A percentile compares a stretch with the other conserved stretches of the same genome.
These are phyloP conservation scores for Acer negundo DNA, from an alignment of 345 rosid genomes.

Conservation along the genomic window DNA sequence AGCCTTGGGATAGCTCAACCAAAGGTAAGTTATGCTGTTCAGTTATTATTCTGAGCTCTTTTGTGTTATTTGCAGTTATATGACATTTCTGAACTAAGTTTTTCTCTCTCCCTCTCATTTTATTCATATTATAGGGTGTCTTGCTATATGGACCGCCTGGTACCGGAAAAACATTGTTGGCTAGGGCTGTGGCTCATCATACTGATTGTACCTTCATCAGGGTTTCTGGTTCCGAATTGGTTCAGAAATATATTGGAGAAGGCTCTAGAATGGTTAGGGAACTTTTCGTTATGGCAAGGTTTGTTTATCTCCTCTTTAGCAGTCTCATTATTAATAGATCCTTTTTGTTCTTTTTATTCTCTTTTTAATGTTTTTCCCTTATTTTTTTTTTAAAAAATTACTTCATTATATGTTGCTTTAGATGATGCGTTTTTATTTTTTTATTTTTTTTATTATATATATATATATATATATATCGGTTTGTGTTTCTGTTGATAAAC, in stretches of 20 bases:
- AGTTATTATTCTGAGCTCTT: background rate
- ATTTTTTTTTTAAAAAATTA: background rate
- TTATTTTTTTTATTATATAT: background rate
- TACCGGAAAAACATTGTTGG: conserved; percentile 94
- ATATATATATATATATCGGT: background rate
- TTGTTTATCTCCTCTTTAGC: conserved; percentile 16
- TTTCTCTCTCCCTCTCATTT: conserved; percentile 13
- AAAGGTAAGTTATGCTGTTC: conserved; percentile 53
- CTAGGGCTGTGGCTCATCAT: conserved; percentile 99
- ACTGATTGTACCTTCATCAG: conserved; percentile 99
- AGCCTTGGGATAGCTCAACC: conserved; percentile 99
- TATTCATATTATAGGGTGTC: conserved; percentile 63
- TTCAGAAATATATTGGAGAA: conserved; percentile 97
- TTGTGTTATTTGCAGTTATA: conserved; percentile 1
- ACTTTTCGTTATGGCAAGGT: conserved; percentile 99
- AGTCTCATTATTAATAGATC: background rate
- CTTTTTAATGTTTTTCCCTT: background rate
- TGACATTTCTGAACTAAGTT: background rate
- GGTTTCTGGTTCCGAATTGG: conserved; percentile 98
- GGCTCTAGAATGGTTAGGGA: conserved; percentile 99
- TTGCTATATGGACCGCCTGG: conserved; percentile 98
- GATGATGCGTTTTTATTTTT: background rate
- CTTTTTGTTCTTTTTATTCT: background rate
- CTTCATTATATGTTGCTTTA: background rate
- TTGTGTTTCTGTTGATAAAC: background rate